phyloP scores from a whole-genome alignment of 2,329 filamentous ascomycete genomes.

The Aspergillus tanneri region DNA sequence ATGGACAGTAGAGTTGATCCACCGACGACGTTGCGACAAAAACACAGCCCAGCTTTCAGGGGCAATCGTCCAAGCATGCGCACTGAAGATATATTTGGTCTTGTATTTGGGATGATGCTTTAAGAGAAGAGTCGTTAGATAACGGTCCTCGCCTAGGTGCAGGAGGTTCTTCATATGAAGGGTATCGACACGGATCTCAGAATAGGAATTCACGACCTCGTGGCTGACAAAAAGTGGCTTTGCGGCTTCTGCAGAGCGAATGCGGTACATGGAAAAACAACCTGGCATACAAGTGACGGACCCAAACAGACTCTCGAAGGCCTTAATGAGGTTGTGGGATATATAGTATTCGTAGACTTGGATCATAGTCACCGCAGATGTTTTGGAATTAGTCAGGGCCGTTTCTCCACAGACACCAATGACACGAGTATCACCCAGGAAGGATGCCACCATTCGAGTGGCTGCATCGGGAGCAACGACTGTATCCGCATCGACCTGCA shows the following conservation, averaged over 20 bases:
- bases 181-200: constrained; percentile 93
- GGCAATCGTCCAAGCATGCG: constrained; percentile 95
- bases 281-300: constrained; percentile 96
- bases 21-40: constrained; percentile 95
- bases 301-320: constrained; percentile 95
- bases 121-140: constrained; percentile 87
- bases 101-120: constrained; percentile 94
- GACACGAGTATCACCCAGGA: constrained; percentile 87
- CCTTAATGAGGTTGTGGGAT: constrained; percentile 94
- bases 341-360: constrained; percentile 99
- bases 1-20: constrained; percentile 99
- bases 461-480: constrained; percentile 86
- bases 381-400: constrained; percentile 85
- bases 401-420: constrained; percentile 96
- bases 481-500: constrained; percentile 97
- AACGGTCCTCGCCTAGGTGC: constrained; percentile 96
- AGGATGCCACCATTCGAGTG: constrained; percentile 86
- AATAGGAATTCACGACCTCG: constrained; percentile 83
- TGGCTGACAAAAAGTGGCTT: constrained; percentile 95
- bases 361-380: constrained; percentile 96
- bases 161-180: constrained; percentile 98
- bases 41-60: constrained; percentile 93
- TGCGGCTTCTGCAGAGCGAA: constrained; percentile 87
- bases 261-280: constrained; percentile 99
- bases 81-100: constrained; percentile 92